Percentiles rank a stretch among this genome's conserved stretches.
These are phyloP conservation scores for Pseudocercospora musae DNA, from an alignment of 2,329 filamentous ascomycete species.

Conservation along the genomic window DNA sequence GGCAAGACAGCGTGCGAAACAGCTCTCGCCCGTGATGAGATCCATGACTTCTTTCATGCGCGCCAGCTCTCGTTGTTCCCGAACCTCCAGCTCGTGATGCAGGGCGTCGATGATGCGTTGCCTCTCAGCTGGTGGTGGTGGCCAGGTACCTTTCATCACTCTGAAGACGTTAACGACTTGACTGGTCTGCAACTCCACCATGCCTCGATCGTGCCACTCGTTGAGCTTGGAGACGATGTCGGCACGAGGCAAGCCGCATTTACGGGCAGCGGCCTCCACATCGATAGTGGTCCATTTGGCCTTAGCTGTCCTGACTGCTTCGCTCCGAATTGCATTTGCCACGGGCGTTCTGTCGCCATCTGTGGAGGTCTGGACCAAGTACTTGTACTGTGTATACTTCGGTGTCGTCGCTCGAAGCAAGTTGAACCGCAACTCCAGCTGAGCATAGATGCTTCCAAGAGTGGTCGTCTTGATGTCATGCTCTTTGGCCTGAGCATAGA, in stretches of 20 bases:
- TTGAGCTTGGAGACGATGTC: constrained; percentile 56
- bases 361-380: constrained; percentile 36
- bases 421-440: constrained; percentile 58
- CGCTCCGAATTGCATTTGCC: constrained; percentile 45
- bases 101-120: constrained; percentile 47
- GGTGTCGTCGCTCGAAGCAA: constrained; percentile 57
- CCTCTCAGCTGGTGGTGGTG: constrained; percentile 39
- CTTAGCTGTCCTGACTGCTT: constrained; percentile 39
- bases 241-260: constrained; percentile 39
- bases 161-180: constrained; percentile 56
- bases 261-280: constrained; percentile 41
- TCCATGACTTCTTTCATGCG: constrained; percentile 51
- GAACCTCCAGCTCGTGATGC: constrained; percentile 49
- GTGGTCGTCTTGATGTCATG: constrained; percentile 54
- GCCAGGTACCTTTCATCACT: constrained; percentile 48
- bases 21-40: constrained; percentile 53
- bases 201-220: constrained; percentile 49
- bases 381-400: constrained; percentile 57
- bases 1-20: constrained; percentile 53
- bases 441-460: constrained; percentile 55
- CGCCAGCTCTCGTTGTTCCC: constrained; percentile 54
- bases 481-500: constrained; percentile 46
- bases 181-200: constrained; percentile 51
- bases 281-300: constrained; percentile 49
- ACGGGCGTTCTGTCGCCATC: constrained; percentile 41